These are phyloP conservation scores for Hortaea werneckii DNA, from an alignment of 2,329 filamentous ascomycete genomes.

Conservation along the genomic window DNA sequence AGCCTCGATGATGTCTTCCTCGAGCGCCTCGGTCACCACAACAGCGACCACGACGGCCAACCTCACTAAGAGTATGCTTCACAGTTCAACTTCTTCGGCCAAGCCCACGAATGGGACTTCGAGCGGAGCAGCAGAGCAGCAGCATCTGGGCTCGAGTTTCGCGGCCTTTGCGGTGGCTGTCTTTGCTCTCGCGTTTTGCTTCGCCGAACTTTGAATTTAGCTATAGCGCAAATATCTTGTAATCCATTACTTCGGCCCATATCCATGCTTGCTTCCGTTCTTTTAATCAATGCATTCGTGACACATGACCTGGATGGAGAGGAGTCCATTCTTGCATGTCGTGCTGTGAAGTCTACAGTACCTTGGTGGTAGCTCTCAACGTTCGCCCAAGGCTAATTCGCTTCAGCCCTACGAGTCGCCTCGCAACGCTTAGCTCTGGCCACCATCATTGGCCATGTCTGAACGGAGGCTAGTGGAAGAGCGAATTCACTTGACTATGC, in stretches of 20 bases:
- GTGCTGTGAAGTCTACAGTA: too few species aligned
- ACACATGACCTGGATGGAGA: too few species aligned
- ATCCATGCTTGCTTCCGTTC: background rate
- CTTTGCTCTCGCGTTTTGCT: conserved; percentile 1
- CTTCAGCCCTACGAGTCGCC: background rate
- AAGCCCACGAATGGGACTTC: conserved; percentile 1
- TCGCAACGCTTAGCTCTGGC: background rate
- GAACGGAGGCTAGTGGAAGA: background rate
- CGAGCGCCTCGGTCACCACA: background rate
- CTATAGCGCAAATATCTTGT: background rate
- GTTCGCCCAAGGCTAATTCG: background rate
- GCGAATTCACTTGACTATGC: background rate
- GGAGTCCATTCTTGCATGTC: too few species aligned
- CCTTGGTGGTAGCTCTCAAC: background rate
- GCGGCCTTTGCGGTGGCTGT: conserved; percentile 3
- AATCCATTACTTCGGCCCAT: background rate
- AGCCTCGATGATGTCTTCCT: background rate
- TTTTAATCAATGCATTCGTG: background rate
- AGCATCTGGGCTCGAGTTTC: background rate
- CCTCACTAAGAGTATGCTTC: background rate
- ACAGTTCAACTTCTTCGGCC: conserved; percentile 1
- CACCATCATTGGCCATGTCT: background rate
- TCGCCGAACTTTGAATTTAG: conserved; percentile 3
- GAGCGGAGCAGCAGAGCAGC: background rate
- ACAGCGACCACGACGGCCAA: background rate